Evolutionary conservation across 148 eudicot species (phyloP), one percentile per base, ranked within the genome.

Genomic region (Drosera capensis): DNA sequence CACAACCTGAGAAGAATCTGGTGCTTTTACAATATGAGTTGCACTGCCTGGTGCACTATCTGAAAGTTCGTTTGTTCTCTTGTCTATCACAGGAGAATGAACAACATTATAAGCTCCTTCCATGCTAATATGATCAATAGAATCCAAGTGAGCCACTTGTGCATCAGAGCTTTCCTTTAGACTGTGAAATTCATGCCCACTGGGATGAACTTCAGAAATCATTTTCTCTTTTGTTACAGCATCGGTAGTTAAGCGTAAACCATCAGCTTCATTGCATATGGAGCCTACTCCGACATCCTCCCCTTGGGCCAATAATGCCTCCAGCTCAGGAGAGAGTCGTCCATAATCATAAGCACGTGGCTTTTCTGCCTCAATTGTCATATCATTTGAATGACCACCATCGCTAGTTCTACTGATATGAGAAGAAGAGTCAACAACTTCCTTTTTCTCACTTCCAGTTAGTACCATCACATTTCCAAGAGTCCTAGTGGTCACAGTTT

Each of bases 361-460:
- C 43, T 64, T 69, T 43, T 67, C 82, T 57, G 62, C 71, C 58
- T 80, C 82, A 40, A 90, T 76, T 71, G 85, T 90, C 99, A 90
- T 90, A 59, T 81, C 95, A 70, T 68, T 74, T 20, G 97, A 80
- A 58, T 61, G 64, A 26, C 50, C 54, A 58, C 72, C 49, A 28
- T 57, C 67, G 43, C 73, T 63, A 34, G 48, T 43, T 42, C 58
- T 75, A 34, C 65, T 54, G 43, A 45, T 47, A 51, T 67, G 56
- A 17, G 42, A 25, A 49, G 70, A 62, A 24, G 72, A 63, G 49
- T 13, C 47, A 0, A 46, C 31, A 26, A 34, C 42, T 13, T 56
- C 73, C 52, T 63, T 30, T 50, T n/a, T 66, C 38, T 67, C 74
- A 58, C 58, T 63, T 55, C 48, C 49, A 54, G 93, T 81, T 42